phyloP scores from a whole-genome alignment of 768 basidiomycete species.

The Lentinus brumalis region DNA sequence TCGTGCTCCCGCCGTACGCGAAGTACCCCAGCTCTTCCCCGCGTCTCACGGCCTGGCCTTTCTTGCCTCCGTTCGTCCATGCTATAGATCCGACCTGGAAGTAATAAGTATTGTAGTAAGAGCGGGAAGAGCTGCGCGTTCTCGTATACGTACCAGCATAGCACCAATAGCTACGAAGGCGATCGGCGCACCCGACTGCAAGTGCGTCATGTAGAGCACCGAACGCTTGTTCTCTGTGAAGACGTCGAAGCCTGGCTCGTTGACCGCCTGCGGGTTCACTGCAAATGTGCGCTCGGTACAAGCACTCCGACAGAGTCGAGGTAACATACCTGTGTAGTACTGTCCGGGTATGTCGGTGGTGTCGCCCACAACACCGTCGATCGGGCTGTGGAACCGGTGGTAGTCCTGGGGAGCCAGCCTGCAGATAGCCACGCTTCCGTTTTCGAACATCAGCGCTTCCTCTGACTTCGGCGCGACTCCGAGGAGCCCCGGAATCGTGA shows the following conservation, averaged over 20 bases:
- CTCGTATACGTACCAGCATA: constrained; percentile 50
- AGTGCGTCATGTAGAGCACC: constrained; percentile 53
- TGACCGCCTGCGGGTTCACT: constrained; percentile 82
- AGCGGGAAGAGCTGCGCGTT: too few relatives aligned
- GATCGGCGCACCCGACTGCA: constrained; percentile 46
- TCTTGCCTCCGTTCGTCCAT: constrained; percentile 59
- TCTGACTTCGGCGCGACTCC: constrained; percentile 45
- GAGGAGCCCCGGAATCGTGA: constrained; percentile 65
- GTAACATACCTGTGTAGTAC: constrained; percentile 70
- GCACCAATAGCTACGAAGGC: constrained; percentile 81
- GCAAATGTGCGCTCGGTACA: not conserved
- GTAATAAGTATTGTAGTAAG: too few relatives aligned
- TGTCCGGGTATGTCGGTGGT: constrained; percentile 51
- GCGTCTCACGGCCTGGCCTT: constrained; percentile 53
- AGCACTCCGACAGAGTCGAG: too few relatives aligned
- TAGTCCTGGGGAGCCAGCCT: constrained; percentile 78
- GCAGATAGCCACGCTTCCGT: constrained; percentile 63
- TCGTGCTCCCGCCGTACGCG: constrained; percentile 79
- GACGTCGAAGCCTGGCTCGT: constrained; percentile 63
- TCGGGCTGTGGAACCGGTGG: constrained; percentile 76
- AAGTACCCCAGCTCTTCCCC: constrained; percentile 72
- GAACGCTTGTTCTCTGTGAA: constrained; percentile 66
- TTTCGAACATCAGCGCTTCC: constrained; percentile 41
- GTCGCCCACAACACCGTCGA: constrained; percentile 55
- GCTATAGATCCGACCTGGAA: constrained; percentile 59